Percentiles rank a stretch among this genome's conserved stretches.
phyloP scores from a whole-genome alignment of 108 stramenopile species.

The Nannochloropsis oceanica region DNA sequence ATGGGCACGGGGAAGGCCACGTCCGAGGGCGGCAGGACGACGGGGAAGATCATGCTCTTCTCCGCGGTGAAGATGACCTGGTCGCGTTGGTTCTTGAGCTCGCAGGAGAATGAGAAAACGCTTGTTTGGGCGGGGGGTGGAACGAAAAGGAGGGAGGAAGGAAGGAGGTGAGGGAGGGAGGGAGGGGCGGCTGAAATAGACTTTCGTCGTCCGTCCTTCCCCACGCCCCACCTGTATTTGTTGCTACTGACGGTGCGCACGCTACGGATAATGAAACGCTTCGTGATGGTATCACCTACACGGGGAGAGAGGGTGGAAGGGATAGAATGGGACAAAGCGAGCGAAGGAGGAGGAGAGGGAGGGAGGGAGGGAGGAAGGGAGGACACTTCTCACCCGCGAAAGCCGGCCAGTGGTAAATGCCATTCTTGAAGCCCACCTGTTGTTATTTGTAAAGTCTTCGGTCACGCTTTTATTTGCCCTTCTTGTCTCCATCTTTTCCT shows the following conservation, averaged over 20 bases:
- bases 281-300: constrained; percentile 59
- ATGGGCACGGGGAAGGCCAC: background rate
- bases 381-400: constrained; percentile 33
- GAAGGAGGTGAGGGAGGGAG: background rate
- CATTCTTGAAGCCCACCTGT: constrained; percentile 52
- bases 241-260: constrained; percentile 57
- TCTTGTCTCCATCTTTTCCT: background rate
- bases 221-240: constrained; percentile 24
- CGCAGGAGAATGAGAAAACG: constrained; percentile 54
- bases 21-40: constrained; percentile 51
- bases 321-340: too few species aligned
- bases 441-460: background rate
- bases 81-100: constrained; percentile 61
- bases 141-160: background rate
- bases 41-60: constrained; percentile 63
- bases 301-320: background rate
- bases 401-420: constrained; percentile 59
- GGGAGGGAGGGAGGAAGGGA: background rate
- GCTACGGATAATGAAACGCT: constrained; percentile 51
- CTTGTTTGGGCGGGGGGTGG: background rate
- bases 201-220: background rate
- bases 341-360: background rate
- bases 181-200: background rate
- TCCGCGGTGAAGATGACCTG: constrained; percentile 62
- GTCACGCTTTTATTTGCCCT: background rate